phyloP scores from a whole-genome alignment of 192 early-diverging fungal species.

The Gryganskiella cystojenkinii region DNA sequence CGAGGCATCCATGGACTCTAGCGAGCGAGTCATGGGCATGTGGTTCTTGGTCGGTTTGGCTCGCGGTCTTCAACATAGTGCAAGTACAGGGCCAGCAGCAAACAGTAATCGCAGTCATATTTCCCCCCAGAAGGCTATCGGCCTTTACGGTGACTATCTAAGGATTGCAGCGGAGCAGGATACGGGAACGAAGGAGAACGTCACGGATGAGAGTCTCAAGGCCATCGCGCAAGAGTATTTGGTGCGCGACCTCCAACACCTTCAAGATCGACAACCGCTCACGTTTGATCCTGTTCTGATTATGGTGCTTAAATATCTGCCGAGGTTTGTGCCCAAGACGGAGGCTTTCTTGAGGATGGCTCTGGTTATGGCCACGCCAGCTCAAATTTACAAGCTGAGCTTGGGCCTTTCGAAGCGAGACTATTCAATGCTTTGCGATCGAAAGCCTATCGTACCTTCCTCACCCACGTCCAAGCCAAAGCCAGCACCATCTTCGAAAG shows the following conservation, averaged over 20 bases:
- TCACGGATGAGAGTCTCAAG: slow-evolving; percentile 10
- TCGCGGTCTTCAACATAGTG: slow-evolving; percentile 1
- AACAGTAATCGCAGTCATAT: slow-evolving; percentile 8
- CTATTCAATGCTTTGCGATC: slow-evolving; percentile 19
- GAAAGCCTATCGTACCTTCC: not conserved
- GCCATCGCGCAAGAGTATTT: slow-evolving; percentile 43
- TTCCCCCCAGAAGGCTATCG: slow-evolving; percentile 40
- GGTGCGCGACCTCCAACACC: slow-evolving; percentile 48
- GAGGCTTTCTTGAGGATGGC: slow-evolving; percentile 44
- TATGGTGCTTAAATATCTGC: slow-evolving; percentile 49
- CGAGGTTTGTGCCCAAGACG: slow-evolving; percentile 44
- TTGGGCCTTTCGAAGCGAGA: slow-evolving; percentile 15
- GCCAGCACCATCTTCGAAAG: too few relatives aligned
- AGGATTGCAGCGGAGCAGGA: slow-evolving; percentile 29
- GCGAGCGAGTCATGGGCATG: slow-evolving; percentile 29
- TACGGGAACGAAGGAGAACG: slow-evolving; percentile 24
- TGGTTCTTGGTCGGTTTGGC: slow-evolving; percentile 41
- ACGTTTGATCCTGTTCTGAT: slow-evolving; percentile 58
- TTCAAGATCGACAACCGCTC: slow-evolving; percentile 58
- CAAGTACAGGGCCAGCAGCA: not conserved
- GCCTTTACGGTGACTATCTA: slow-evolving; percentile 51
- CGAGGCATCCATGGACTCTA: slow-evolving; percentile 11
- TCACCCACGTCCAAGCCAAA: too few relatives aligned
- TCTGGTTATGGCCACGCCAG: slow-evolving; percentile 59
- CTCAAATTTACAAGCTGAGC: slow-evolving; percentile 59